Evolutionary conservation across 768 basidiomycete genomes (phyloP).

Genomic region (Russula sp.): DNA sequence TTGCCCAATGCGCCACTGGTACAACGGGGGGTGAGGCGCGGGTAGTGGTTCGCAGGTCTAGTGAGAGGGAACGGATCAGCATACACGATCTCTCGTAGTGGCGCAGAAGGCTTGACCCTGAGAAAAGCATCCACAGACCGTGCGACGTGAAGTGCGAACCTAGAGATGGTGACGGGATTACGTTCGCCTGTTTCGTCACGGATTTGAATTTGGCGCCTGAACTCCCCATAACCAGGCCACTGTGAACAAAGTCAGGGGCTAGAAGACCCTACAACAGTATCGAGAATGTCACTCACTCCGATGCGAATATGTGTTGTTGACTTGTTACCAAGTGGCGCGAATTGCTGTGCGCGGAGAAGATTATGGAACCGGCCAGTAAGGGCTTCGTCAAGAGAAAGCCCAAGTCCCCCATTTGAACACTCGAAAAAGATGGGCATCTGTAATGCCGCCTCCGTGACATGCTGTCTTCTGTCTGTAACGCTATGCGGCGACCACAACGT

Average conservation of each 20-base stretch:
- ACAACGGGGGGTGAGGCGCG: background rate
- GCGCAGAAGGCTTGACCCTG: background rate
- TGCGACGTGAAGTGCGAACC: constrained; percentile 5
- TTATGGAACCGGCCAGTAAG: background rate
- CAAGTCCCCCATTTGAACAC: background rate
- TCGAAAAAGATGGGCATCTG: constrained; percentile 16
- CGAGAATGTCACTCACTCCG: background rate
- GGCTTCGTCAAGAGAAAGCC: constrained; percentile 9
- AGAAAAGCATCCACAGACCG: constrained; percentile 14
- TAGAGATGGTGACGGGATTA: constrained; percentile 1
- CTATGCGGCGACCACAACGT: constrained; percentile 4
- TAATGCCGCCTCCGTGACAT: constrained; percentile 7
- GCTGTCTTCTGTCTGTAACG: background rate
- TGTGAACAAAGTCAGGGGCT: background rate
- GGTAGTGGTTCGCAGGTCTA: background rate
- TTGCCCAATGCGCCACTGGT: background rate
- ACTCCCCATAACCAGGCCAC: constrained; percentile 17
- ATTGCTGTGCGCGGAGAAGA: background rate
- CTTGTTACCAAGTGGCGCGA: background rate
- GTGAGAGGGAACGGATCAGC: background rate
- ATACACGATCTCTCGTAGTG: too few species aligned
- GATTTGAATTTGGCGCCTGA: constrained; percentile 11
- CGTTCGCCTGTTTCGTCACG: constrained; percentile 3
- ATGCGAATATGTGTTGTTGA: constrained; percentile 13
- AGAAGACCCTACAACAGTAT: background rate